Evolutionary conservation across 805 yeast species (phyloP), one percentile per base, ranked within the genome.

Genomic region (Cyberlindnera maclurae): DNA sequence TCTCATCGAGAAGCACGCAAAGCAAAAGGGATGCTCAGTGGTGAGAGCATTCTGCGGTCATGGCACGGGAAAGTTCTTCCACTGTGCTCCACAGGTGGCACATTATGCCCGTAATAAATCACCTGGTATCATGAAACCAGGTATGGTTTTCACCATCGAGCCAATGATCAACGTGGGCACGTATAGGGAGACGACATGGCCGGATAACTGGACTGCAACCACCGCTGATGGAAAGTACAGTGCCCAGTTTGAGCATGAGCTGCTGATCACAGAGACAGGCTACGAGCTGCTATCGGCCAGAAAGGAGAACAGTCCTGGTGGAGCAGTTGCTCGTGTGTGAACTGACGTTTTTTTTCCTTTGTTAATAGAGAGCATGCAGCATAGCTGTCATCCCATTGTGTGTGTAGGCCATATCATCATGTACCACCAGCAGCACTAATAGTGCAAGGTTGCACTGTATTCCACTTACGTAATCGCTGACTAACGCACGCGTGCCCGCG

Each of bases 91-190:
- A 29, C 84, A 79, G 50, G 76, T 93, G 39, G 96, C 97, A 3
- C 98, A 93, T 62, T 93, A 93, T 57, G 95, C 93, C 16, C 81
- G 79, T 51, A 93, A 89, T 66, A 90, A 90, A 66, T 85, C 96
- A 7, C 71, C 89, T 34, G 98, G 98, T 42, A 79, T 86, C 33
- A 89, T 93, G 67, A 86, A 86, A 59, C 90, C 96, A 16, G 98
- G 98, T 16, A 84, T 89, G 82, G 87, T 85, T 12, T 93, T 93
- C 69, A 93, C 98, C 16, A 86, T 93, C 41, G 98, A 93, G 64
- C 98, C 98, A 33, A 93, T 93, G 98, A 75, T 93, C 50, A 83
- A 86, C 57, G 67, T 79, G 47, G 98, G 98, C 8, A 66, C 82
- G 0, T 82, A 75, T 66, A 75, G 75, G 55, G 97, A 89, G 61